Evolutionary conservation across 768 basidiomycete species (phyloP), one percentile per base, ranked within the genome.

Genomic region (Tubosaeta sp.): DNA sequence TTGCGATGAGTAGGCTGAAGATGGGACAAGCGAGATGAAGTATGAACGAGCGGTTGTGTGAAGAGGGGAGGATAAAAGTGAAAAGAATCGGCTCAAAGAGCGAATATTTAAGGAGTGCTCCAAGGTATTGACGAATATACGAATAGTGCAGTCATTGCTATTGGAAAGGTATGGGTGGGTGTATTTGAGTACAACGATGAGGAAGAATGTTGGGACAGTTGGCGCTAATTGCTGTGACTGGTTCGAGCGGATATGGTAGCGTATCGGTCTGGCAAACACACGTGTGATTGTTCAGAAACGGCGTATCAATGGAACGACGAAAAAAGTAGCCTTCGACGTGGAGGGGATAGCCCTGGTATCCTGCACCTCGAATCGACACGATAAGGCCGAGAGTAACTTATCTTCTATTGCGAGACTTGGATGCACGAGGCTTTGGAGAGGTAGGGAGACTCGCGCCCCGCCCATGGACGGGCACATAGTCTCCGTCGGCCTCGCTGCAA

Each of bases 391-490:
- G 27, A 27, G 31, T n/a, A 12, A 10, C 18, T 57, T 58, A 72
- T 51, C 76, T 77, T 51, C 81, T 77, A 35, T 74, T 75, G 57
- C 82, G 80, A 53, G 79, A 78, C 65, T 83, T 84, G 34, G 79
- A 75, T 41, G 64, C 68, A 47, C 81, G 76, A 1, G 78, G 76
- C 13, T 67, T 69, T 3, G 67, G 66, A 18, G 74, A 59, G 19
- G 72, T 66, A 3, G 78, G 71, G 16, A 77, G 65, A 30, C 79
- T 76, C n/a, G 87, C 84, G 31, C 86, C 89, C 21, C 85, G 77
- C 8, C 91, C 92, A 64, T 94, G 92, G 13, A 73, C 69, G 22
- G 93, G 93, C 29, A 78, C 73, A 65, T 90, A 95, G 53, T 84
- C 79, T 4, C 78, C 73, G 65, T 95, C 93, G n/a, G 88, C 71